These are phyloP conservation scores for Castanea crenata DNA, from an alignment of 306 rosid genomes.

Conservation along the genomic window DNA sequence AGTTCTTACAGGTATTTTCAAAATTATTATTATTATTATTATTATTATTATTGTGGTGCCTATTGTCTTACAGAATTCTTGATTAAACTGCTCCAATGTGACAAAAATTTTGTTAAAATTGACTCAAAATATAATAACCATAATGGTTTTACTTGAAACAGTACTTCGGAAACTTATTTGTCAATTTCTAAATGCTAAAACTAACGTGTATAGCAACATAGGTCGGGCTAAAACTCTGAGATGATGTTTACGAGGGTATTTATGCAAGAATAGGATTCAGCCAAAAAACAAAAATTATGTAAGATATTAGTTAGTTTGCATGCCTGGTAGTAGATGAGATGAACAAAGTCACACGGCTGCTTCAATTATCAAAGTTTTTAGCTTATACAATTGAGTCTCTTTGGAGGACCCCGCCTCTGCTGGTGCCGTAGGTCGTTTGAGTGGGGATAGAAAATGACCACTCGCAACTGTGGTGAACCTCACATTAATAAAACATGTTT, in stretches of 20 bases:
- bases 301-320: too few relatives aligned
- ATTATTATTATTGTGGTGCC: not conserved
- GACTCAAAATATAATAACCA: too few relatives aligned
- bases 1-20: slow-evolving; percentile 71
- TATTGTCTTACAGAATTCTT: not conserved
- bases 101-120: too few relatives aligned
- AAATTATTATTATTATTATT: not conserved
- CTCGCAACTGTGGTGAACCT: not conserved
- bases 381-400: not conserved
- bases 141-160: too few relatives aligned
- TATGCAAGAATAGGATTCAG: too few relatives aligned
- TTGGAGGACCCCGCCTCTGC: not conserved
- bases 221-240: too few relatives aligned
- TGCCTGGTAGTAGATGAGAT: not conserved
- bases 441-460: not conserved
- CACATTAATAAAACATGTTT: not conserved
- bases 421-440: not conserved
- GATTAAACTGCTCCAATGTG: too few relatives aligned
- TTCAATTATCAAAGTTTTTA: not conserved
- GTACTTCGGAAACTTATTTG: too few relatives aligned
- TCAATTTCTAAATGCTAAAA: too few relatives aligned
- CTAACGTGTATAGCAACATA: too few relatives aligned
- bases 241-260: too few relatives aligned
- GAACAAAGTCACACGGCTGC: not conserved
- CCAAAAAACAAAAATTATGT: too few relatives aligned